A percentile compares a stretch with the other conserved stretches of the same genome.
phyloP scores from a whole-genome alignment of 306 rosid species.

The Fagus crenata region DNA sequence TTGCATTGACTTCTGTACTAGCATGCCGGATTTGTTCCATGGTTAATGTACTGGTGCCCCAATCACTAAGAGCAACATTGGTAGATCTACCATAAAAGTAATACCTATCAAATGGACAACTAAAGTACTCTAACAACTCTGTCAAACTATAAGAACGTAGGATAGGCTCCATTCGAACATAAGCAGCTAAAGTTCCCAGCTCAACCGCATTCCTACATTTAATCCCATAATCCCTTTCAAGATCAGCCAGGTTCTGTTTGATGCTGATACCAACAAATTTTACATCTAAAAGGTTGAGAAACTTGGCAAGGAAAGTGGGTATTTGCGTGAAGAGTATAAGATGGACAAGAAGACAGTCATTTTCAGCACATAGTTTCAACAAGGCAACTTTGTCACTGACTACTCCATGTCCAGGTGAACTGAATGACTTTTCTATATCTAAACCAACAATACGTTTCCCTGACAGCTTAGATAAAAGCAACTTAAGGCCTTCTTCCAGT shows the following conservation, averaged over 20 bases:
- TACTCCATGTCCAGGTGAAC: neutral
- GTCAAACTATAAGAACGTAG: neutral
- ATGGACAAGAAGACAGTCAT: neutral
- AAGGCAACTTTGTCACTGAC: too few relatives aligned
- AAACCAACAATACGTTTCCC: neutral
- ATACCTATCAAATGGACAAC: neutral
- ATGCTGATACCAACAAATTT: neutral
- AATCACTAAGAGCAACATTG: neutral
- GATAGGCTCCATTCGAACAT: neutral
- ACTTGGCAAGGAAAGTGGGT: slow-evolving; percentile 6
- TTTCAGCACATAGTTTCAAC: too few relatives aligned
- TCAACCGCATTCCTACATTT: neutral
- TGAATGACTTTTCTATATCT: slow-evolving; percentile 1
- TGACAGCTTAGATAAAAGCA: neutral
- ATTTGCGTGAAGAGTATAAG: neutral
- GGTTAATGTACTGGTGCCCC: neutral
- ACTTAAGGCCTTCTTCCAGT: neutral
- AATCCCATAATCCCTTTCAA: neutral
- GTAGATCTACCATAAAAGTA: neutral
- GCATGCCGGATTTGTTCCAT: neutral
- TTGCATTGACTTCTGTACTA: neutral
- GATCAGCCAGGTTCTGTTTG: neutral
- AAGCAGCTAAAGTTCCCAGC: neutral
- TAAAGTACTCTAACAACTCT: neutral
- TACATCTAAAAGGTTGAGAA: neutral